phyloP scores from a whole-genome alignment of 345 rosid genomes.

The Adansonia digitata region DNA sequence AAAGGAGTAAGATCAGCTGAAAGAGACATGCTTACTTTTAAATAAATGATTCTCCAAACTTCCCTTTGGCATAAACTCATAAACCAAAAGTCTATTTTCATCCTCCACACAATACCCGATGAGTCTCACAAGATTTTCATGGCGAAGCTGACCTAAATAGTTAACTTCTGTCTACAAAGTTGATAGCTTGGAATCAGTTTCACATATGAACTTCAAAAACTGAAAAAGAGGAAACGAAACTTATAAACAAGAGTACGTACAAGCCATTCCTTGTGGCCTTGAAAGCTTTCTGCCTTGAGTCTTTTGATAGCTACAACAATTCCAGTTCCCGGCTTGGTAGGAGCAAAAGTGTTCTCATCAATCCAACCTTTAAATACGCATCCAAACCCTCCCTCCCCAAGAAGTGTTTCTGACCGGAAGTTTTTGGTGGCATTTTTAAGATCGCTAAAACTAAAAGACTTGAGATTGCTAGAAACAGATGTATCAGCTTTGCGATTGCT shows the following conservation, averaged over 20 bases:
- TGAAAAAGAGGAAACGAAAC: not conserved
- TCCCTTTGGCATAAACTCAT: slow-evolving; percentile 83
- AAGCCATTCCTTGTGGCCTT: slow-evolving; percentile 80
- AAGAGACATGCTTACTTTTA: slow-evolving; percentile 52
- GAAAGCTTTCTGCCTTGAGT: slow-evolving; percentile 59
- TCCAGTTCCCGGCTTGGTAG: slow-evolving; percentile 53
- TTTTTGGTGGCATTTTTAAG: slow-evolving; percentile 54
- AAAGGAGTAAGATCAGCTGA: not conserved
- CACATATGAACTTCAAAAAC: not conserved
- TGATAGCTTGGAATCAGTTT: not conserved
- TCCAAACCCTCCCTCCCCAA: slow-evolving; percentile 73
- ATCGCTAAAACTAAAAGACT: slow-evolving; percentile 48
- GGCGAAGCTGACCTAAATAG: slow-evolving; percentile 70
- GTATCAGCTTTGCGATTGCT: slow-evolving; percentile 33
- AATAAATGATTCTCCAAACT: slow-evolving; percentile 90
- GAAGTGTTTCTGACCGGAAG: slow-evolving; percentile 48
- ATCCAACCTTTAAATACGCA: slow-evolving; percentile 69
- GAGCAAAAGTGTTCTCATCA: slow-evolving; percentile 45
- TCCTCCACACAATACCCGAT: slow-evolving; percentile 72
- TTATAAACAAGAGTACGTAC: slow-evolving; percentile 29
- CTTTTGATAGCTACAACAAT: slow-evolving; percentile 57
- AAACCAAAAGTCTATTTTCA: slow-evolving; percentile 68
- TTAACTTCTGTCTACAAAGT: slow-evolving; percentile 67
- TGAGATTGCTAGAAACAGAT: slow-evolving; percentile 32
- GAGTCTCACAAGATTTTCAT: slow-evolving; percentile 78